These are phyloP conservation scores for Brassica napus DNA, from an alignment of 345 rosid genomes.

Conservation along the genomic window Da-Ae NC_063448.1:50526001-50526500, in stretches of 20 bases:
- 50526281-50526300: slow-evolving; percentile 85
- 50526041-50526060: slow-evolving; percentile 79
- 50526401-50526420: slow-evolving; percentile 58
- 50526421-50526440: slow-evolving; percentile 10
- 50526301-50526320: slow-evolving; percentile 70
- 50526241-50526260: background rate
- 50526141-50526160: background rate
- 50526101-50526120: slow-evolving; percentile 81
- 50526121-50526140: slow-evolving; percentile 75
- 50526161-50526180: background rate
- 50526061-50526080: slow-evolving; percentile 65
- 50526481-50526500: too few species aligned
- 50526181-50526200: background rate
- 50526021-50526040: slow-evolving; percentile 76
- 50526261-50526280: slow-evolving; percentile 53
- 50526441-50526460: background rate
- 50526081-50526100: slow-evolving; percentile 77
- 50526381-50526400: slow-evolving; percentile 88
- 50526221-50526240: background rate
- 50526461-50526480: background rate
- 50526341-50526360: slow-evolving; percentile 87
- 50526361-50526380: slow-evolving; percentile 62
- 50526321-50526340: slow-evolving; percentile 68
- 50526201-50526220: slow-evolving; percentile 5
- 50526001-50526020: slow-evolving; percentile 55